Percentiles rank a stretch among this genome's conserved stretches.
phyloP scores from a whole-genome alignment of 768 basidiomycete genomes.

The Leccinum subgranulosum region DNA sequence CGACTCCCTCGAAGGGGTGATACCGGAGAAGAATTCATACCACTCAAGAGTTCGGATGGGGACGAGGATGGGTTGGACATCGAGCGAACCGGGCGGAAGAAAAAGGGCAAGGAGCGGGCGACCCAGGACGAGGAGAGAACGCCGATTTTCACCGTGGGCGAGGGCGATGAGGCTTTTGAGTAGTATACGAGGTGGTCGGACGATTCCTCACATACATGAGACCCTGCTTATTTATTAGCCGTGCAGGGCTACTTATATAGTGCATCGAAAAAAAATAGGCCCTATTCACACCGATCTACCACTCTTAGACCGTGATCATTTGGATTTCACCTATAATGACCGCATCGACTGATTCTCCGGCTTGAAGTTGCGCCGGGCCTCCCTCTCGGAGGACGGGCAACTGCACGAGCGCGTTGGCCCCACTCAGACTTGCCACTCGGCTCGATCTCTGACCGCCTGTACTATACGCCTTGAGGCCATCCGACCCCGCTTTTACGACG shows the following conservation, averaged over 20 bases:
- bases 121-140: constrained; percentile 29
- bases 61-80: constrained; percentile 47
- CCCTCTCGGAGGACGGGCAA: constrained; percentile 47
- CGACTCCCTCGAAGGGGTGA: constrained; percentile 16
- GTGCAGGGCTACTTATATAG: neutral
- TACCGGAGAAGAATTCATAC: constrained; percentile 63
- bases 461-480: constrained; percentile 62
- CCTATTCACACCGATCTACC: neutral
- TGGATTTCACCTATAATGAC: constrained; percentile 69
- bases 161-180: constrained; percentile 42
- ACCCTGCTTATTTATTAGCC: neutral
- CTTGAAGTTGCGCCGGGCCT: constrained; percentile 39
- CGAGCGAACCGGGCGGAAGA: constrained; percentile 31
- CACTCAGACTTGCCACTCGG: constrained; percentile 72
- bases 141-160: constrained; percentile 56
- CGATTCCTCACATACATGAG: neutral
- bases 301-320: constrained; percentile 8
- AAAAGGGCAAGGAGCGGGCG: constrained; percentile 51
- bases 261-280: neutral
- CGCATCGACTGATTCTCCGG: constrained; percentile 56
- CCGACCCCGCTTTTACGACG: constrained; percentile 41
- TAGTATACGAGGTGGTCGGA: constrained; percentile 16
- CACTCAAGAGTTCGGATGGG: constrained; percentile 44
- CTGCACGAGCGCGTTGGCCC: constrained; percentile 76
- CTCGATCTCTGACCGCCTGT: constrained; percentile 89